Conservation (phyloP, 2,329 filamentous ascomycete species). For the Fusarium chaquense region DNA sequence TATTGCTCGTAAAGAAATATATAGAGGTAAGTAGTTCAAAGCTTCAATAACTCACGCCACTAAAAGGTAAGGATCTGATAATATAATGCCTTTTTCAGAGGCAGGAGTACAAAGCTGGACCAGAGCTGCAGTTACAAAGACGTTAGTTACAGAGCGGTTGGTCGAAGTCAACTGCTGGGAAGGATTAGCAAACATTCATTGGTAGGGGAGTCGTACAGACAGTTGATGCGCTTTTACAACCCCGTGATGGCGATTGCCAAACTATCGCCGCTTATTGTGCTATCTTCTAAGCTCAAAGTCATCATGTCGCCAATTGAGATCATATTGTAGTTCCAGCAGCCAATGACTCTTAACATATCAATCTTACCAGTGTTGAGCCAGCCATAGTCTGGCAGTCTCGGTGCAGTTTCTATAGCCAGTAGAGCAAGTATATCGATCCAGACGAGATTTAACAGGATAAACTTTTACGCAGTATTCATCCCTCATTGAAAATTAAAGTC, state of each 20-base stretch:
- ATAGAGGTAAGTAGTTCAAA: conserved; percentile 10
- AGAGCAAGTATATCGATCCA: conserved; percentile 42
- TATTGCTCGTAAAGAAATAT: conserved; percentile 25
- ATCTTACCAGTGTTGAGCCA: conserved; percentile 25
- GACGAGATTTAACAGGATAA: conserved; percentile 34
- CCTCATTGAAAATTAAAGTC: conserved; percentile 23
- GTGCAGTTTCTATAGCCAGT: conserved; percentile 19
- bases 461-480: conserved; percentile 37
- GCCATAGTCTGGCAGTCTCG: conserved; percentile 15
- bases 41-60: conserved; percentile 26
- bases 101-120: conserved; percentile 27
- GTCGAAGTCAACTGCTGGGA: not conserved
- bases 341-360: conserved; percentile 40
- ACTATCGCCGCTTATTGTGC: no score
- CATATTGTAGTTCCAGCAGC: conserved; percentile 40
- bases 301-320: conserved; percentile 34
- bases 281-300: not conserved
- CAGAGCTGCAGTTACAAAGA: conserved; percentile 33
- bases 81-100: not conserved
- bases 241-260: no score
- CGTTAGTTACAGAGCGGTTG: conserved; percentile 5
- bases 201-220: not conserved
- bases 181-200: not conserved
- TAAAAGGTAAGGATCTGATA: not conserved
- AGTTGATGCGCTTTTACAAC: not conserved